Conservation (phyloP, 192 early-diverging fungal genomes). For the Anaeromyces robustus region DNA sequence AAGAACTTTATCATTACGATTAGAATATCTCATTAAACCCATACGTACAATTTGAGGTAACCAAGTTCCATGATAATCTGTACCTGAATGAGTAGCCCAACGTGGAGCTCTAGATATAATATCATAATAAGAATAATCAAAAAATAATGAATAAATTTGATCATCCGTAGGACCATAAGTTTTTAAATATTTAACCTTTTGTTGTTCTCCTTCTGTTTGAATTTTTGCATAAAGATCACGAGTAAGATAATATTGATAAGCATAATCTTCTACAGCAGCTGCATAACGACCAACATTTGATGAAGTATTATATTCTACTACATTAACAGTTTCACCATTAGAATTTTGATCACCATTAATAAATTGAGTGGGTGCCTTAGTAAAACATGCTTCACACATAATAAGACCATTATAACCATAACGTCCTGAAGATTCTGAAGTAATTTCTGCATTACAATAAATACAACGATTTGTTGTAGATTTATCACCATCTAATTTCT, state of each 20-base stretch:
- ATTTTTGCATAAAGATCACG: constrained; percentile 26
- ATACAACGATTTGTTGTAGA: background rate
- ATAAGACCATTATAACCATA: constrained; percentile 51
- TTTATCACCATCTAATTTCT: background rate
- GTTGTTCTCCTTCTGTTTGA: constrained; percentile 27
- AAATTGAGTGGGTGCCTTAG: constrained; percentile 28
- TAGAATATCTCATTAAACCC: constrained; percentile 59
- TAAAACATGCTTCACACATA: constrained; percentile 54
- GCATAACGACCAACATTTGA: constrained; percentile 22
- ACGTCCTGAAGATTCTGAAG: background rate
- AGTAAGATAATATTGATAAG: constrained; percentile 47
- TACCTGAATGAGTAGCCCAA: constrained; percentile 72
- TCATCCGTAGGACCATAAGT: constrained; percentile 47
- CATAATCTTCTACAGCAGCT: constrained; percentile 47
- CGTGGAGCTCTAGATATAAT: constrained; percentile 79
- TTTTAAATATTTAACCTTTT: constrained; percentile 26
- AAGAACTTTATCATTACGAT: constrained; percentile 57
- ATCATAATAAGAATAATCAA: constrained; percentile 77
- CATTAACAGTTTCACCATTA: constrained; percentile 9
- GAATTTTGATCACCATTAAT: constrained; percentile 4
- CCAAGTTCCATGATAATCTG: constrained; percentile 82
- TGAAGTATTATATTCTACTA: constrained; percentile 14
- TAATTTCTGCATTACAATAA: background rate
- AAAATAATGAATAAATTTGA: constrained; percentile 56
- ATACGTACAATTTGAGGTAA: constrained; percentile 77